Evolutionary conservation across 139 green algal genomes (phyloP).

Genomic region (Chlorella vulgaris): DNA sequence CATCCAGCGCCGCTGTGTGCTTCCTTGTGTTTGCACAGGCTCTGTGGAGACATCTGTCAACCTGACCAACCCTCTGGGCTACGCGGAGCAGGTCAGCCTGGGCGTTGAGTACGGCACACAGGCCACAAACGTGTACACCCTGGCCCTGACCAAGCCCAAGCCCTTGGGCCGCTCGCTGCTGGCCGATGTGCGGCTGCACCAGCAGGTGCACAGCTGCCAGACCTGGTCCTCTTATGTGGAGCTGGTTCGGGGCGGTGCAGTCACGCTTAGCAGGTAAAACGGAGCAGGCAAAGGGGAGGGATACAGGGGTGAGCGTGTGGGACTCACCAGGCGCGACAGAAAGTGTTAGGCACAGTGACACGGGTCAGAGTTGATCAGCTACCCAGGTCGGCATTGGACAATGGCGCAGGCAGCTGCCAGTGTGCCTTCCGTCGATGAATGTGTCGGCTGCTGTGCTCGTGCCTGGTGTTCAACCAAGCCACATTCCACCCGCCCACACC

Average conservation of each 20-base stretch:
- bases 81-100: slow-evolving; percentile 57
- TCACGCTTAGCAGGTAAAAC: slow-evolving; percentile 51
- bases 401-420: too few relatives aligned
- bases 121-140: slow-evolving; percentile 51
- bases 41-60: slow-evolving; percentile 56
- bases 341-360: too few relatives aligned
- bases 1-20: neutral
- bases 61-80: slow-evolving; percentile 58
- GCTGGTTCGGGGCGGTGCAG: slow-evolving; percentile 39
- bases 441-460: too few relatives aligned
- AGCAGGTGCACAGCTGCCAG: slow-evolving; percentile 50
- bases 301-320: too few relatives aligned
- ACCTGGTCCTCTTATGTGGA: slow-evolving; percentile 52
- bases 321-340: too few relatives aligned
- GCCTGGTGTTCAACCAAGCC: neutral
- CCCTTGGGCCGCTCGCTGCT: slow-evolving; percentile 34
- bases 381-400: too few relatives aligned
- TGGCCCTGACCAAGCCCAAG: slow-evolving; percentile 53
- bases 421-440: too few relatives aligned
- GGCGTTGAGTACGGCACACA: slow-evolving; percentile 61
- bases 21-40: slow-evolving; percentile 40
- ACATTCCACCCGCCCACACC: too few relatives aligned
- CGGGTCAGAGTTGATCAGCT: too few relatives aligned
- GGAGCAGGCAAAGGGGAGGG: too few relatives aligned
- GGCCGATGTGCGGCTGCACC: slow-evolving; percentile 48